Base-by-base conservation (phyloP, 2,329 filamentous ascomycete genomes). In the Colletotrichum sidae region DNA sequence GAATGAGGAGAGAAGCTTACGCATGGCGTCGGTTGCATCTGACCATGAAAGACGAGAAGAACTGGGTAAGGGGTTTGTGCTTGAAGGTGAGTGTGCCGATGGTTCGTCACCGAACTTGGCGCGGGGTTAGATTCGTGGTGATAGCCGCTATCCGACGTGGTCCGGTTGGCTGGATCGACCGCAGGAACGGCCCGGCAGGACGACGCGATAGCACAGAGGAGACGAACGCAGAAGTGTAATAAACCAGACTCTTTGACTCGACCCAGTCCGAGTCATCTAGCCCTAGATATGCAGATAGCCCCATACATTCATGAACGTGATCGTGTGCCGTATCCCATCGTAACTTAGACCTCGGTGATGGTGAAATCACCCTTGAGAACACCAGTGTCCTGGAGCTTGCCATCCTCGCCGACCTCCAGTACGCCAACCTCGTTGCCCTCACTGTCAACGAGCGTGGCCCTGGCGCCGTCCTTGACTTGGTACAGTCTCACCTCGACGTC, bases 401-500 rank as follows among this genome's bases (percentile, higher is more conserved):
- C 80, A 65, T 80, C 73, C 1, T 71, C 67, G 7, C 73, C 79
- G 9, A 83, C 73, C 53, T 74, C 75, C 57, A 86, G 71, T 15
- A 73, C 71, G 1, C 79, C 82, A n/a, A 81, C 50, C 6, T 68
- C 68, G 15, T 76, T 77, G 2, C 84, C 83, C 3, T 81, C 75
- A 2, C 71, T 76, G 67, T 83, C 78, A 1, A 85, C 76, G 4
- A 86, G 60, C 1, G 74, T 73, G 0, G 81, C 73, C 65, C 73
- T 81, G 2, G 81, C 77, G 1, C 82, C 82, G 25, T 78, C 71
- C 2, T 65, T 71, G 4, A 73, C 76, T 42, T 81, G 76, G 60
- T 85, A 86, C 17, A 84, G 70, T 37, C 77, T 77, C 25, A 86
- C 77, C 68, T 86, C 84, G 42, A 82, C 77, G 57, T 82, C 77